Percentiles rank a stretch among this genome's conserved stretches.
Evolutionary conservation across 1,284 basidiomycete species (phyloP).

Genomic region (Tilletia setariae): DNA sequence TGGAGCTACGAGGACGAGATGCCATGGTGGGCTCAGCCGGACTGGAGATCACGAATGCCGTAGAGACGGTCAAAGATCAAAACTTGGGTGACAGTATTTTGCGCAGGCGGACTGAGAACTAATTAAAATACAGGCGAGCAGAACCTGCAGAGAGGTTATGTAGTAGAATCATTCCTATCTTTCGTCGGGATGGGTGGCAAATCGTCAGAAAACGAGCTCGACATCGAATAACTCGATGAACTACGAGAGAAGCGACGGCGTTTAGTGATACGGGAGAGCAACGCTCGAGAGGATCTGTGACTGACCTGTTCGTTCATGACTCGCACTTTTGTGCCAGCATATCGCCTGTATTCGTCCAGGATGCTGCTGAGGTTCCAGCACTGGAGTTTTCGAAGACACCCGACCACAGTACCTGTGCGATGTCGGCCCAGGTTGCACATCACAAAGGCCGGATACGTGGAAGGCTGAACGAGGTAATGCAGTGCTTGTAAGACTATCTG

Average conservation of each 20-base stretch:
- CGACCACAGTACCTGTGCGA: slow-evolving; percentile 60
- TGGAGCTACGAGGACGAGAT: slow-evolving; percentile 51
- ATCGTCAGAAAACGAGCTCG: slow-evolving; percentile 55
- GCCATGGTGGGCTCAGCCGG: slow-evolving; percentile 50
- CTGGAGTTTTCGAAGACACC: slow-evolving; percentile 58
- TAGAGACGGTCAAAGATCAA: too few species aligned
- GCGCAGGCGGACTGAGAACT: too few species aligned
- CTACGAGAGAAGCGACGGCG: slow-evolving; percentile 34
- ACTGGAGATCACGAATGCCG: slow-evolving; percentile 26
- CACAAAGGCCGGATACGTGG: slow-evolving; percentile 59
- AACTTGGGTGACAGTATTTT: not conserved
- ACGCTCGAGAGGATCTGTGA: too few species aligned
- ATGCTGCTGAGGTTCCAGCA: slow-evolving; percentile 60
- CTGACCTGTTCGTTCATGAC: slow-evolving; percentile 60
- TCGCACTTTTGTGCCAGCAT: slow-evolving; percentile 60
- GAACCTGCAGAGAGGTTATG: not conserved
- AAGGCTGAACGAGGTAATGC: slow-evolving; percentile 58
- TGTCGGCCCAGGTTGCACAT: slow-evolving; percentile 62
- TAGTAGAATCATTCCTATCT: not conserved
- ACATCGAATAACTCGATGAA: slow-evolving; percentile 62
- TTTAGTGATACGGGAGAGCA: not conserved
- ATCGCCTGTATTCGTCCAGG: slow-evolving; percentile 60
- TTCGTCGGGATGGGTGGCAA: too few species aligned
- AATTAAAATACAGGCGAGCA: too few species aligned
- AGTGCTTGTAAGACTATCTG: slow-evolving; percentile 60